phyloP scores from a whole-genome alignment of 1,284 basidiomycete species.

The Cryptococcus sp. region DNA sequence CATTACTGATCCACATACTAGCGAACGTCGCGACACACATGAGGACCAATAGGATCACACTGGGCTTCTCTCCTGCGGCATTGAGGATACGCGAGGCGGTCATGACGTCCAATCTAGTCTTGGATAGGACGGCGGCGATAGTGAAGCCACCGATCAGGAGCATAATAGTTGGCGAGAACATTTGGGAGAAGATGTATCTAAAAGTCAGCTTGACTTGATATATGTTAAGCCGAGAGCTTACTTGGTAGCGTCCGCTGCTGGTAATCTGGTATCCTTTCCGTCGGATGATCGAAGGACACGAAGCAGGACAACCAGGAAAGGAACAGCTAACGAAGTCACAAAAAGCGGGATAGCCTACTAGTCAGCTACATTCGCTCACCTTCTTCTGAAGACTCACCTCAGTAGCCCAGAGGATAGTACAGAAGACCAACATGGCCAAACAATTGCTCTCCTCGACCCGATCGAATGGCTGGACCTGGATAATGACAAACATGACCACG shows the following conservation, averaged over 20 bases:
- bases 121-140: constrained; percentile 91
- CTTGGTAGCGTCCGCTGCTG: constrained; percentile 74
- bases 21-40: constrained; percentile 98
- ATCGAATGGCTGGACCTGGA: constrained; percentile 62
- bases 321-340: constrained; percentile 87
- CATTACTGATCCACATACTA: constrained; percentile 99
- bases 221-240: constrained; percentile 50
- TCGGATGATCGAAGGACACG: constrained; percentile 70
- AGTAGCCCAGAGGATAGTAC: constrained; percentile 92
- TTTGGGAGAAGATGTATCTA: constrained; percentile 57
- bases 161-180: constrained; percentile 72
- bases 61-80: constrained; percentile 82
- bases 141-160: constrained; percentile 97
- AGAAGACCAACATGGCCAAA: constrained; percentile 83
- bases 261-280: constrained; percentile 56
- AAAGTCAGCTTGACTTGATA: neutral
- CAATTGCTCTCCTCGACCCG: constrained; percentile 81
- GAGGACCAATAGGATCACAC: constrained; percentile 82
- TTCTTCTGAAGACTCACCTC: constrained; percentile 62
- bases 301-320: constrained; percentile 81
- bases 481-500: constrained; percentile 57
- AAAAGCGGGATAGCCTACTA: constrained; percentile 87
- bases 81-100: constrained; percentile 88
- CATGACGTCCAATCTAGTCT: constrained; percentile 94
- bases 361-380: neutral